Base-by-base conservation (phyloP, 805 yeast genomes). In the Maudiozyma pseudohumilis region DNA sequence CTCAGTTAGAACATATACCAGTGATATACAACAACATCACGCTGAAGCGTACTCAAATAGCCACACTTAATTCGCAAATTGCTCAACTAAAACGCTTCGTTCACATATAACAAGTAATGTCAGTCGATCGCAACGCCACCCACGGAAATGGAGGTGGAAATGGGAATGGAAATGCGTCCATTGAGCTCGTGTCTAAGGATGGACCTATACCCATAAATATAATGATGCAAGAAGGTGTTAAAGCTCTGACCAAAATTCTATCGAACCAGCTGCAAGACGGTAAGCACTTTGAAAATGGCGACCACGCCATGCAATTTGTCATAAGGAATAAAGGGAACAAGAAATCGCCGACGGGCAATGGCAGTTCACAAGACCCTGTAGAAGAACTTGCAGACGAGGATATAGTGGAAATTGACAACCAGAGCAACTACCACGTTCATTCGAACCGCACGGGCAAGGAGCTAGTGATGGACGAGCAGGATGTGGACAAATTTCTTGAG, bases 221-320 rank as follows among this genome's bases (percentile, higher is more conserved):
- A 13, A 55, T 57, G 60, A 54, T 56, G 58, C 59, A 53, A 45
- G 59, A 57, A 39, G 61, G 62, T 34, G 57, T 57, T 12, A 55
- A 56, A 31, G 61, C 61, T 2, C 29, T 57, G 15, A 51, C 57
- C 1, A 55, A 53, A 36, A 50, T 55, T 15, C 38, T 57, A 26
- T 46, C 59, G 5, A 47, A 47, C 16, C 59, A 53, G 34, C 30
- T 53, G 18, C 57, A 53, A 39, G 59, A 55, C 29, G 36, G 53
- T 36, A 26, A 48, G 36, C 35, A 37, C 24, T 39, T 43, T 43
- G 40, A 46, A 33, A 34, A 37, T 13, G 33, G 40, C n/a, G 41
- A 47, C 17, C 44, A 44, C 30, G 43, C 53, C 3, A 48, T 50
- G 53, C 53, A 54, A 28, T 41, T 50, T 18, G 50, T 50, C 3